phyloP scores from a whole-genome alignment of 1,284 basidiomycete genomes.

The Puccinia triticina region DNA sequence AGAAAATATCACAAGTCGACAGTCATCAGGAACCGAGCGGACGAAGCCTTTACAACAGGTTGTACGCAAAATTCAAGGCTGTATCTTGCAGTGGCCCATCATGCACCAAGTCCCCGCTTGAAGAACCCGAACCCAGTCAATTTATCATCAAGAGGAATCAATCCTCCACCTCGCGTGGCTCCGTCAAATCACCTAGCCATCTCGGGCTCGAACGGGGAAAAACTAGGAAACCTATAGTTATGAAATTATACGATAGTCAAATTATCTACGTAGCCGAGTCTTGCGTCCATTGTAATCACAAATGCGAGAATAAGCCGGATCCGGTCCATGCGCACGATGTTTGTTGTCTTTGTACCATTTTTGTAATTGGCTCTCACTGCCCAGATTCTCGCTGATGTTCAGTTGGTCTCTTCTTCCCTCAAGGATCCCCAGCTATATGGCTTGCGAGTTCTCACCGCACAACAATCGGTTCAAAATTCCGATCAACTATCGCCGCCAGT shows the following conservation, averaged over 20 bases:
- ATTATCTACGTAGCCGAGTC: background rate
- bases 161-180: background rate
- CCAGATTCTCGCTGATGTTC: background rate
- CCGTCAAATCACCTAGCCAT: background rate
- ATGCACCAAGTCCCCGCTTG: background rate
- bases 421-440: background rate
- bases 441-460: background rate
- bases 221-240: background rate
- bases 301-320: background rate
- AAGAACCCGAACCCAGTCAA: background rate
- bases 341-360: background rate
- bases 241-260: background rate
- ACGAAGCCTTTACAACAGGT: background rate
- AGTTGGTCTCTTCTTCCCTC: background rate
- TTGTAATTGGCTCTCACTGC: background rate
- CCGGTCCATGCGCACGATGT: background rate
- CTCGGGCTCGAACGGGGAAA: background rate
- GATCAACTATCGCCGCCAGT: constrained; percentile 1
- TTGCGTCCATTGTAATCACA: constrained; percentile 3
- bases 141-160: background rate
- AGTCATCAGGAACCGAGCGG: background rate
- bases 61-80: constrained; percentile 2
- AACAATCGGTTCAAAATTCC: background rate
- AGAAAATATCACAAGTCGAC: background rate
- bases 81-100: background rate